These are phyloP conservation scores for Ustilago curta DNA, from an alignment of 1,284 basidiomycete genomes.

Conservation along the genomic window DNA sequence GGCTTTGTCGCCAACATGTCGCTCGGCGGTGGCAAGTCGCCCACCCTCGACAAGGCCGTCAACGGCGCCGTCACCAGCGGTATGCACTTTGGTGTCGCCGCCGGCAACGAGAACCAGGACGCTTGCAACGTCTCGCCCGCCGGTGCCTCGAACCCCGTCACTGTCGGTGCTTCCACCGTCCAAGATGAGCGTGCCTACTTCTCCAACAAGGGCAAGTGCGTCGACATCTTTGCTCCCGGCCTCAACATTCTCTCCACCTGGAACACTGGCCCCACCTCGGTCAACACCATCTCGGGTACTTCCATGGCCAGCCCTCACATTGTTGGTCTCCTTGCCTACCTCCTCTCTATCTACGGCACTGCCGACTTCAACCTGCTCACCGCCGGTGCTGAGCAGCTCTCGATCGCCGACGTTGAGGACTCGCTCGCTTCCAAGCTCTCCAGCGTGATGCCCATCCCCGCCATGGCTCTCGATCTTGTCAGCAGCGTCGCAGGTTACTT, in stretches of 20 bases:
- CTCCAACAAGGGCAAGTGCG: slow-evolving; percentile 75
- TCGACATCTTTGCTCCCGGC: slow-evolving; percentile 86
- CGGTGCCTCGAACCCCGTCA: slow-evolving; percentile 76
- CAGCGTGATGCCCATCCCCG: slow-evolving; percentile 57
- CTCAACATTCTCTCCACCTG: slow-evolving; percentile 76
- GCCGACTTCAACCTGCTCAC: slow-evolving; percentile 55
- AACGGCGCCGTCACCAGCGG: slow-evolving; percentile 85
- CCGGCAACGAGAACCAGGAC: slow-evolving; percentile 80
- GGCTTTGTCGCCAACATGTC: slow-evolving; percentile 99
- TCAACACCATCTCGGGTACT: slow-evolving; percentile 78
- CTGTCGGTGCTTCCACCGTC: slow-evolving; percentile 75
- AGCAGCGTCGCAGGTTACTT: slow-evolving; percentile 57
- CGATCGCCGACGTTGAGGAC: slow-evolving; percentile 38
- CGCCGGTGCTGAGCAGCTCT: slow-evolving; percentile 29
- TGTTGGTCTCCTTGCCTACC: slow-evolving; percentile 70
- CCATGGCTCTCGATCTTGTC: slow-evolving; percentile 58
- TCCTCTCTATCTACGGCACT: slow-evolving; percentile 75
- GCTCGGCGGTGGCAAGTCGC: slow-evolving; percentile 94
- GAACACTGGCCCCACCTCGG: slow-evolving; percentile 71
- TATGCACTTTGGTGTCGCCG: slow-evolving; percentile 82
- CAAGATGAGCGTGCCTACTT: slow-evolving; percentile 87
- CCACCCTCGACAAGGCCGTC: slow-evolving; percentile 84
- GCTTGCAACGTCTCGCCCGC: slow-evolving; percentile 87
- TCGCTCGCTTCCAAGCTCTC: slow-evolving; percentile 63
- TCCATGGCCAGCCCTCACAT: slow-evolving; percentile 76